These are phyloP conservation scores for Erythrophleum ivorense DNA, from an alignment of 331 rosid species.

Conservation along the genomic window DNA sequence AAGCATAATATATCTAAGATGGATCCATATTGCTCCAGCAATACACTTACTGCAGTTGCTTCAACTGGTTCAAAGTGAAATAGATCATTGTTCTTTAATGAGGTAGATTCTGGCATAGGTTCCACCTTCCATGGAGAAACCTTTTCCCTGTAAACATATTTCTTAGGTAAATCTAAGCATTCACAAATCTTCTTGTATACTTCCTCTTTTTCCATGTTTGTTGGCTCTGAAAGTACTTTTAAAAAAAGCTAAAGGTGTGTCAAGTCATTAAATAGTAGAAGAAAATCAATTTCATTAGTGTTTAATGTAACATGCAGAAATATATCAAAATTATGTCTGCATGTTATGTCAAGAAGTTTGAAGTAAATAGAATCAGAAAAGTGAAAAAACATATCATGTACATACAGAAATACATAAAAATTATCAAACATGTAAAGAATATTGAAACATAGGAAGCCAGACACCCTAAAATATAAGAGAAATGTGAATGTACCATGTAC, in stretches of 20 bases:
- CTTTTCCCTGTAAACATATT: conserved; percentile 64
- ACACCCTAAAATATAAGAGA: conserved; percentile 13
- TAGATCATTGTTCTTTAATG: conserved; percentile 52
- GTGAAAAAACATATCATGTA: conserved; percentile 2
- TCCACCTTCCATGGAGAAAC: conserved; percentile 61
- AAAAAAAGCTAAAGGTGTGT: conserved; percentile 27
- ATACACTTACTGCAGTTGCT: conserved; percentile 66
- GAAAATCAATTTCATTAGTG: neutral
- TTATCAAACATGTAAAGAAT: conserved; percentile 15
- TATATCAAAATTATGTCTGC: neutral
- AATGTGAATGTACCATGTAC: conserved; percentile 52
- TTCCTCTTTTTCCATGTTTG: conserved; percentile 71
- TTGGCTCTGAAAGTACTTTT: conserved; percentile 49
- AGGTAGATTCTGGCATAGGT: conserved; percentile 20
- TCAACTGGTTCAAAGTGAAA: conserved; percentile 75
- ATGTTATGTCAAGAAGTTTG: neutral
- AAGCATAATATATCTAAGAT: conserved; percentile 9
- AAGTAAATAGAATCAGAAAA: conserved; percentile 1
- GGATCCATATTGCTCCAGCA: conserved; percentile 30
- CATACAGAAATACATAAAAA: neutral
- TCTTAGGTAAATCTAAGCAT: conserved; percentile 73
- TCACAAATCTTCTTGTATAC: conserved; percentile 69
- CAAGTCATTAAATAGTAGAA: conserved; percentile 1
- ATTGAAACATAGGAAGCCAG: conserved; percentile 22
- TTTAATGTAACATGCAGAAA: neutral